phyloP scores from a whole-genome alignment of 2,329 filamentous ascomycete genomes.

The Neurospora crassa region DNA sequence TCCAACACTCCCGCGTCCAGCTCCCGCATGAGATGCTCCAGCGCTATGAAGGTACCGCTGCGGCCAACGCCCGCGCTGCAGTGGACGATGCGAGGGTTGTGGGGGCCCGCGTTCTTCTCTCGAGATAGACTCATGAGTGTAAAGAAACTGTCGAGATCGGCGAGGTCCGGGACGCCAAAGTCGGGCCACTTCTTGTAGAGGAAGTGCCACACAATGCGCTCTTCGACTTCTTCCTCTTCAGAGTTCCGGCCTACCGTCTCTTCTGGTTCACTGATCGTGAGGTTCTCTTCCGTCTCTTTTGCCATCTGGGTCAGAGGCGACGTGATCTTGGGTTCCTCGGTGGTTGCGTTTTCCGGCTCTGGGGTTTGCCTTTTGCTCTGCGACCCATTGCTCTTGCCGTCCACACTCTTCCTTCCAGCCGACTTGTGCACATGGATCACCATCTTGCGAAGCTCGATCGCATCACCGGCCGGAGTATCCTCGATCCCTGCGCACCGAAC shows the following conservation, averaged over 20 bases:
- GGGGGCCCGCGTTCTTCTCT: conserved; percentile 41
- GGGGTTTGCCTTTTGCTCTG: background rate
- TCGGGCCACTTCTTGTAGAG: conserved; percentile 86
- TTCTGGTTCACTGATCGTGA: background rate
- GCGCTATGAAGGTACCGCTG: conserved; percentile 88
- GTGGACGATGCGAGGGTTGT: conserved; percentile 72
- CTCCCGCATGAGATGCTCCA: conserved; percentile 85
- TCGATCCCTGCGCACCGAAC: conserved; percentile 57
- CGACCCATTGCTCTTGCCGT: background rate
- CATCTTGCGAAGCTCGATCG: conserved; percentile 68
- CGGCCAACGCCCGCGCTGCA: conserved; percentile 90
- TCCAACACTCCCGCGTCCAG: conserved; percentile 64
- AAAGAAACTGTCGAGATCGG: conserved; percentile 59
- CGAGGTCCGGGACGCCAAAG: conserved; percentile 67
- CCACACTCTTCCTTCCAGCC: background rate
- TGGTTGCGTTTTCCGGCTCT: background rate
- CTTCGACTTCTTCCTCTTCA: conserved; percentile 27
- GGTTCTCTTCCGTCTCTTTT: conserved; percentile 1
- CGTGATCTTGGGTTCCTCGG: background rate
- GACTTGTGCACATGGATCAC: conserved; percentile 37
- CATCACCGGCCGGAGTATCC: conserved; percentile 44
- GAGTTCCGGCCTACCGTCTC: background rate
- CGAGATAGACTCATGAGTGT: conserved; percentile 60
- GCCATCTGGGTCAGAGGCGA: background rate
- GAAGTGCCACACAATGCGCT: conserved; percentile 69